Evolutionary conservation across 306 rosid species (phyloP).

Genomic region (Trifolium dubium): DNA sequence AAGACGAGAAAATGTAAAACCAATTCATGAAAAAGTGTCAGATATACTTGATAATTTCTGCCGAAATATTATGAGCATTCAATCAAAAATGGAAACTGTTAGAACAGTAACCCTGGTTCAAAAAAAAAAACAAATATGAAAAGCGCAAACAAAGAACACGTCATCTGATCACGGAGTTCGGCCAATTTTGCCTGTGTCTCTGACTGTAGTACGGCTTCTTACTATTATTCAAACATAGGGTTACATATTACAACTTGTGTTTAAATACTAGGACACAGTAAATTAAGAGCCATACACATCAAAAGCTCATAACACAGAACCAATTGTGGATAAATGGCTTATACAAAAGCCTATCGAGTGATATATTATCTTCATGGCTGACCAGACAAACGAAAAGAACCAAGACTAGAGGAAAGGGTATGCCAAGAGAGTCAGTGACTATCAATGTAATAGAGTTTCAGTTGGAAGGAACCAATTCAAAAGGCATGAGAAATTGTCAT

Average conservation of each 20-base stretch:
- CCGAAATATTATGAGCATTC: conserved; percentile 1
- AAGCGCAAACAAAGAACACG: too few relatives aligned
- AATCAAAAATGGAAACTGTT: neutral
- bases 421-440: conserved; percentile 18
- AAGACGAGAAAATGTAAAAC: conserved; percentile 20
- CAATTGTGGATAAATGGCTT: neutral
- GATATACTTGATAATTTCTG: neutral
- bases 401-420: neutral
- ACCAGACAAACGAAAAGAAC: conserved; percentile 9
- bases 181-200: too few relatives aligned
- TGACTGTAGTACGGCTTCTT: too few relatives aligned
- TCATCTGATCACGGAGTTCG: too few relatives aligned
- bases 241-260: too few relatives aligned
- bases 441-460: neutral
- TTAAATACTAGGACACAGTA: too few relatives aligned
- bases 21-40: conserved; percentile 10
- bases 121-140: too few relatives aligned
- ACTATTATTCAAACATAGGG: too few relatives aligned
- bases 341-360: conserved; percentile 6
- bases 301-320: neutral
- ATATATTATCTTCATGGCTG: neutral
- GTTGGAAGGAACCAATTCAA: conserved; percentile 15
- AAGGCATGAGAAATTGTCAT: neutral
- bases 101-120: too few relatives aligned
- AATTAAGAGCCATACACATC: too few relatives aligned